Conservation (phyloP, 2,329 filamentous ascomycete genomes). For the Phoma sp. region DNA sequence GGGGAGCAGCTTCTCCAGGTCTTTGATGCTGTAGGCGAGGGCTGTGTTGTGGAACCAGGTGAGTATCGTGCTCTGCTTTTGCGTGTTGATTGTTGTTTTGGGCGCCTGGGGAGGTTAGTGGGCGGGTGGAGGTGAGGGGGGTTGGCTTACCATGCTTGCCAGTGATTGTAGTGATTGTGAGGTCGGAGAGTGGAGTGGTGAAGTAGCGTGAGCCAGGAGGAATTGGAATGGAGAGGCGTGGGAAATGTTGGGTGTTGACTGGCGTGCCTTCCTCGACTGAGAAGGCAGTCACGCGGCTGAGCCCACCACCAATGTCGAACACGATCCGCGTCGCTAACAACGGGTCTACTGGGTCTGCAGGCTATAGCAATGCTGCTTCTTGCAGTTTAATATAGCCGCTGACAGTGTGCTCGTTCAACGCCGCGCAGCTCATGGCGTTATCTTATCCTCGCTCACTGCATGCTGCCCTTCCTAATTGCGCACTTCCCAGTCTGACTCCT, state of each 20-base stretch:
- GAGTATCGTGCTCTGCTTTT: slow-evolving; percentile 65
- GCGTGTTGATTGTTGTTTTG: slow-evolving; percentile 62
- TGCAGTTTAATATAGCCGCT: no score
- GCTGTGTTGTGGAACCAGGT: slow-evolving; percentile 65
- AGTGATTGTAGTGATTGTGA: background rate
- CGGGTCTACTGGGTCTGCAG: background rate
- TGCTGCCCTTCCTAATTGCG: no score
- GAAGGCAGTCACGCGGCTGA: slow-evolving; percentile 18
- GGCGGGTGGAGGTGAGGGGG: background rate
- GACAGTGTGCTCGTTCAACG: no score
- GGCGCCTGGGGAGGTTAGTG: slow-evolving; percentile 51
- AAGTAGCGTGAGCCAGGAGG: background rate
- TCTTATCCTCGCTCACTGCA: no score
- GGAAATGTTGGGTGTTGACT: background rate
- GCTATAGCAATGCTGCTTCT: no score
- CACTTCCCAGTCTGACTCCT: slow-evolving; percentile 17
- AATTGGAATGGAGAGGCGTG: background rate
- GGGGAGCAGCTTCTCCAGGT: slow-evolving; percentile 70
- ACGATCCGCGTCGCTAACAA: background rate
- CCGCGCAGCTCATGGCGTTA: no score
- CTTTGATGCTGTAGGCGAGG: slow-evolving; percentile 69
- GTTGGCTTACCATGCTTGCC: slow-evolving; percentile 15
- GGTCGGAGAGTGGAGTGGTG: background rate
- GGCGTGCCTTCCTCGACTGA: slow-evolving; percentile 22
- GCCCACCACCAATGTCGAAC: background rate